Conservation (phyloP, 371 early-diverging fungal genomes). For the Haplosporangium sp. region DNA sequence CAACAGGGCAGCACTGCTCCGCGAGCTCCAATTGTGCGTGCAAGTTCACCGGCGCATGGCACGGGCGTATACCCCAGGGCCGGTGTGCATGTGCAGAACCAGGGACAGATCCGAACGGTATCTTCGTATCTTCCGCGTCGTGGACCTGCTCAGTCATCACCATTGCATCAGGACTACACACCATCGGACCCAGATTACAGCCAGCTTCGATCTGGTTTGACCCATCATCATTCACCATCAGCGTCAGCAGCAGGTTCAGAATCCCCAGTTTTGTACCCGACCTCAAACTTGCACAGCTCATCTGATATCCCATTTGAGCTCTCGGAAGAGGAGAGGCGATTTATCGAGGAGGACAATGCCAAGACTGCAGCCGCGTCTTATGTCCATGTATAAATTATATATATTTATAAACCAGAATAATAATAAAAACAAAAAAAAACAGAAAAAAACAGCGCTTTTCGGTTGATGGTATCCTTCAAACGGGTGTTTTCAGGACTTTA, state of each 20-base stretch:
- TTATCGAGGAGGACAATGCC: constrained; percentile 53
- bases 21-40: background rate
- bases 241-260: constrained; percentile 3
- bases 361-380: constrained; percentile 15
- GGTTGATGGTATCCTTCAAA: too few relatives aligned
- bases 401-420: background rate
- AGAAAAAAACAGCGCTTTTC: too few relatives aligned
- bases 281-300: constrained; percentile 19
- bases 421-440: constrained; percentile 4
- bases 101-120: constrained; percentile 51
- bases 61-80: constrained; percentile 14
- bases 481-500: too few relatives aligned
- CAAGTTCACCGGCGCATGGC: background rate
- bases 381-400: constrained; percentile 9
- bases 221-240: constrained; percentile 3
- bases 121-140: constrained; percentile 47
- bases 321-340: constrained; percentile 49
- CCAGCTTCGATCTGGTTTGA: constrained; percentile 26
- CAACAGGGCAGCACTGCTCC: constrained; percentile 4
- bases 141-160: constrained; percentile 30
- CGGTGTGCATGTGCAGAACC: constrained; percentile 32
- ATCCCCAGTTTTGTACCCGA: constrained; percentile 35
- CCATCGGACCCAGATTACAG: constrained; percentile 20
- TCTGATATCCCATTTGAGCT: constrained; percentile 40
- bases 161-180: constrained; percentile 31